phyloP scores from a whole-genome alignment of 1,284 basidiomycete genomes.

The Vanrija humicola region DNA sequence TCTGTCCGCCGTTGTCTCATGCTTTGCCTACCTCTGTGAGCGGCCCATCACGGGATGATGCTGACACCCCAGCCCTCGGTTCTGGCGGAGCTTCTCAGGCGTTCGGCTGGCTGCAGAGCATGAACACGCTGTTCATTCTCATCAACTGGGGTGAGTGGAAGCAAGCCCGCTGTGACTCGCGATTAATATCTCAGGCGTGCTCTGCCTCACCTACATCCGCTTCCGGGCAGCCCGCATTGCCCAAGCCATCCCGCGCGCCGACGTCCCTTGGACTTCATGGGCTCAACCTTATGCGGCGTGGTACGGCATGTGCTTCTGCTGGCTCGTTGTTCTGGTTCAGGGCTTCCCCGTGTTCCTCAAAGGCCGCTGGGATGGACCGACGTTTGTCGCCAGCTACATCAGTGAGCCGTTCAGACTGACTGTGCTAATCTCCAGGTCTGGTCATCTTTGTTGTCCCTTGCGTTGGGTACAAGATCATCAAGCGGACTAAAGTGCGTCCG shows the following conservation, averaged over 20 bases:
- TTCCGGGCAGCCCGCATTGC: neutral
- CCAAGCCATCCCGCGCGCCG: neutral
- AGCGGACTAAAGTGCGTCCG: neutral
- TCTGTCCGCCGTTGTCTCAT: constrained; percentile 33
- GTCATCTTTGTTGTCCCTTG: neutral
- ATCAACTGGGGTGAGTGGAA: constrained; percentile 10
- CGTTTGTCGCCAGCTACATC: neutral
- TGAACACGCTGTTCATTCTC: constrained; percentile 14
- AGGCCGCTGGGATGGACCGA: neutral
- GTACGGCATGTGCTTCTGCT: neutral
- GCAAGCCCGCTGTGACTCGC: no score
- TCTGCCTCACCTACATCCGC: constrained; percentile 7
- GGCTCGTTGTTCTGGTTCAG: neutral
- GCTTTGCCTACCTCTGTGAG: constrained; percentile 52
- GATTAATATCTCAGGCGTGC: neutral
- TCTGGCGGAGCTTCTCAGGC: constrained; percentile 12
- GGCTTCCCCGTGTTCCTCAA: neutral
- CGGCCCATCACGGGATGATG: constrained; percentile 45
- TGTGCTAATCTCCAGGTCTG: neutral
- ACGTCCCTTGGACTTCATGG: neutral
- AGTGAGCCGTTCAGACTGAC: neutral
- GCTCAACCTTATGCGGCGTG: neutral
- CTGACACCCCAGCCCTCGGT: constrained; percentile 49
- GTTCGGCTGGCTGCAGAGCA: constrained; percentile 20
- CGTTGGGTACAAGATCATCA: neutral